These are phyloP conservation scores for Mycena floridula DNA, from an alignment of 768 basidiomycete species.

Conservation along the genomic window DNA sequence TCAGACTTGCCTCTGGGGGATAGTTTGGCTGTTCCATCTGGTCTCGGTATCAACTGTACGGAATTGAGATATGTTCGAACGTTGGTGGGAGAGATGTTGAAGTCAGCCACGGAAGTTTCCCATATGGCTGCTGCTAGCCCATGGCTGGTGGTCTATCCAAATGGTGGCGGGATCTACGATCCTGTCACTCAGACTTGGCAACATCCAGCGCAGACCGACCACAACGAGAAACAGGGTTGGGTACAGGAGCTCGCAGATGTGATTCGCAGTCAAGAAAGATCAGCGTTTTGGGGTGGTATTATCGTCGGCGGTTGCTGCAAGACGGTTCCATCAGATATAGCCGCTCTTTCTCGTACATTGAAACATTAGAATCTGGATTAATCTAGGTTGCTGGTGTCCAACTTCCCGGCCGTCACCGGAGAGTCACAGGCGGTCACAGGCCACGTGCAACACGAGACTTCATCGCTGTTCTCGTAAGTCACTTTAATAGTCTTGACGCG, in stretches of 20 bases:
- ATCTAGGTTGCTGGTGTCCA: no score
- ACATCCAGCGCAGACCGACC: slow-evolving; percentile 3
- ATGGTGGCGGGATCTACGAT: slow-evolving; percentile 57
- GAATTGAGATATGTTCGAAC: slow-evolving; percentile 33
- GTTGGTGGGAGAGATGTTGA: slow-evolving; percentile 32
- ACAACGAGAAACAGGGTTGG: slow-evolving; percentile 28
- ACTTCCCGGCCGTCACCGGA: no score
- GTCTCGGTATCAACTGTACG: slow-evolving; percentile 76
- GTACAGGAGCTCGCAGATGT: slow-evolving; percentile 22
- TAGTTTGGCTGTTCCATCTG: slow-evolving; percentile 33
- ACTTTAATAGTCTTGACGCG: no score
- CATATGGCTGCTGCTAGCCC: slow-evolving; percentile 21
- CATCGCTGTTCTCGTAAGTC: no score
- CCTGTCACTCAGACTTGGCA: slow-evolving; percentile 38
- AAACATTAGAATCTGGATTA: no score
- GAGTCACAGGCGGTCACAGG: no score
- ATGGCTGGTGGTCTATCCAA: slow-evolving; percentile 68
- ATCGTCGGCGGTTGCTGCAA: slow-evolving; percentile 71
- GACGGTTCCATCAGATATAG: slow-evolving; percentile 31
- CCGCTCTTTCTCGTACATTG: no score
- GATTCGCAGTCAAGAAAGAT: slow-evolving; percentile 13
- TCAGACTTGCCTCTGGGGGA: slow-evolving; percentile 8
- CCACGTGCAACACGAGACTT: no score
- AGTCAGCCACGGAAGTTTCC: slow-evolving; percentile 9
- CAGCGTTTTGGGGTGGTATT: slow-evolving; percentile 39